Evolutionary conservation across 1,139 yeast species (phyloP).

Genomic region (Pichia sp.): DNA sequence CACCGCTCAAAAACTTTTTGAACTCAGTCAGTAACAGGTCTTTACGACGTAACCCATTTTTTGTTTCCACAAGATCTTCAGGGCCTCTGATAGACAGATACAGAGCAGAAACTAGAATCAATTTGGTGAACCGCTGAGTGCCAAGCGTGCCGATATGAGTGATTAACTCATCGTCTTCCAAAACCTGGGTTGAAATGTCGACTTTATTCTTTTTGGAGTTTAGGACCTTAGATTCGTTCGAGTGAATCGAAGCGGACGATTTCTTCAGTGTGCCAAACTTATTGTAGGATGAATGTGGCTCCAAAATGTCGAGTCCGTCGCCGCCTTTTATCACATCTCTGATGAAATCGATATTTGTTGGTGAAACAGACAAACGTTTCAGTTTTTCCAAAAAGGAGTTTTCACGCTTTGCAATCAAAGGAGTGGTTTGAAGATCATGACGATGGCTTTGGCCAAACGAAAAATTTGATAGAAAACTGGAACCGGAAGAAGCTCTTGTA

Average conservation of each 20-base stretch:
- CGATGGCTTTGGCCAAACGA: background rate
- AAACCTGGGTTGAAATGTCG: slow-evolving; percentile 3
- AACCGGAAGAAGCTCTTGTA: background rate
- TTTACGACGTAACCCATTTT: slow-evolving; percentile 13
- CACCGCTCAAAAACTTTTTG: slow-evolving; percentile 21
- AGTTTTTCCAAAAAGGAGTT: slow-evolving; percentile 1
- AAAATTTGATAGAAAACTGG: background rate
- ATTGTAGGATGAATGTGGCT: too few species aligned
- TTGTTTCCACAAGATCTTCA: slow-evolving; percentile 13
- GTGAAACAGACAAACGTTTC: slow-evolving; percentile 5
- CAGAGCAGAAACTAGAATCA: slow-evolving; percentile 13
- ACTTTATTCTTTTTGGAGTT: slow-evolving; percentile 1
- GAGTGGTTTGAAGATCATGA: background rate
- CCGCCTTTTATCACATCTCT: slow-evolving; percentile 1
- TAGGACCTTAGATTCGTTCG: background rate
- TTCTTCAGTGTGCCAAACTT: too few species aligned
- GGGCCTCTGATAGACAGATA: slow-evolving; percentile 12
- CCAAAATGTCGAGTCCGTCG: background rate
- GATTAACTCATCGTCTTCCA: slow-evolving; percentile 7
- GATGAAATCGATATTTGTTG: slow-evolving; percentile 5
- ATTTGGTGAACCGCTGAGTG: slow-evolving; percentile 13
- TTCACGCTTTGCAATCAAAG: background rate
- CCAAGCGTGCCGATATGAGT: slow-evolving; percentile 11
- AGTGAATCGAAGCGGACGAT: background rate
- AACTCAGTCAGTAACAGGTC: slow-evolving; percentile 21